Conservation (phyloP, 768 basidiomycete genomes). For the Kwoniella sp. region DNA sequence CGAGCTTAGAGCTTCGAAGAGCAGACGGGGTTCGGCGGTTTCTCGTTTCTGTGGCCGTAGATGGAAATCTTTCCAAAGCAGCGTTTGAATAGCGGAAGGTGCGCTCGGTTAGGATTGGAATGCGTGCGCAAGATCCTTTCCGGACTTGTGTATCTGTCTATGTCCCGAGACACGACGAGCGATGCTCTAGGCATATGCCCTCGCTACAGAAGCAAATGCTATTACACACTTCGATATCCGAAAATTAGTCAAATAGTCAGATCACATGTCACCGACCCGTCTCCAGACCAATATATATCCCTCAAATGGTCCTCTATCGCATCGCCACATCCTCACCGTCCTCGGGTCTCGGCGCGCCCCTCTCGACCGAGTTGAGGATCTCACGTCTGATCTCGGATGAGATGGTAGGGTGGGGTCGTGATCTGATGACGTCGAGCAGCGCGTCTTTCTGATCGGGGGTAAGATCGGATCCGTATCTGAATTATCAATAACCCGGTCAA, state of each 20-base stretch:
- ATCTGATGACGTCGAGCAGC: conserved; percentile 86
- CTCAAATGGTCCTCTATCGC: conserved; percentile 19
- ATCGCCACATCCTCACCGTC: conserved; percentile 60
- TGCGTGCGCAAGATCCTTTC: no score
- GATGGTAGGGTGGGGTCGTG: conserved; percentile 83
- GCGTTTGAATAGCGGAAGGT: not conserved
- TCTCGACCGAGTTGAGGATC: conserved; percentile 77
- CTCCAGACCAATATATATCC: not conserved
- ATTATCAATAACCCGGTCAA: not conserved
- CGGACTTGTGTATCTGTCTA: no score
- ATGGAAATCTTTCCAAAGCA: not conserved
- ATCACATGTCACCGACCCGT: not conserved
- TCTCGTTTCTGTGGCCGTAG: conserved; percentile 1
- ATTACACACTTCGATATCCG: not conserved
- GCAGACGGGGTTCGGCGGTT: not conserved
- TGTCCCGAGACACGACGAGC: no score
- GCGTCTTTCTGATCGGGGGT: conserved; percentile 98
- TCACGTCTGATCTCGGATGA: conserved; percentile 87
- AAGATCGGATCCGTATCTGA: conserved; percentile 87
- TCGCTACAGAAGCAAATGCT: no score
- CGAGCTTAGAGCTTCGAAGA: not conserved
- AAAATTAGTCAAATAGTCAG: not conserved
- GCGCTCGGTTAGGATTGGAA: no score
- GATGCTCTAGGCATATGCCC: no score
- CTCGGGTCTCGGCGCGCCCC: conserved; percentile 75